Evolutionary conservation across 495 filamentous ascomycete species (phyloP).

Genomic region (Tuber melanosporum): DNA sequence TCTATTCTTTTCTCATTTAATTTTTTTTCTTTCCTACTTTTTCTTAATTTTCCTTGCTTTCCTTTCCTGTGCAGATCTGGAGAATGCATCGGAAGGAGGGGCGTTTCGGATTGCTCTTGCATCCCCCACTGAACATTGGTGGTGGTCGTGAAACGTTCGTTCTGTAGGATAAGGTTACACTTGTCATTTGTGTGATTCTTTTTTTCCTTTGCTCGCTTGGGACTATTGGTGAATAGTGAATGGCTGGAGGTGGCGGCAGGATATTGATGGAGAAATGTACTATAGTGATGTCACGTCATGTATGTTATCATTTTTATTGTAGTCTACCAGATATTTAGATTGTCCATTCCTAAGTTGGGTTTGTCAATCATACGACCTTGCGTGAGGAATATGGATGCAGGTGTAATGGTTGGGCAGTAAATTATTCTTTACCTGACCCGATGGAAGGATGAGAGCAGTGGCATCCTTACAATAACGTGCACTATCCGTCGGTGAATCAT

Average conservation of each 20-base stretch:
- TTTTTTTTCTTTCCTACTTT: background rate
- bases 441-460: background rate
- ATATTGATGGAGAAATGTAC: background rate
- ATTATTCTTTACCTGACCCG: background rate
- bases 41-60: background rate
- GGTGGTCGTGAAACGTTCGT: background rate
- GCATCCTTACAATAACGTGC: background rate
- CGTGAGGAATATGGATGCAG: background rate
- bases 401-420: background rate
- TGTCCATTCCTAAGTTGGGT: background rate
- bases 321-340: background rate
- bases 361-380: background rate
- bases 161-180: background rate
- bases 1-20: background rate
- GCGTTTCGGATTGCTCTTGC: slow-evolving; percentile 24
- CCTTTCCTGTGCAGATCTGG: background rate
- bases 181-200: background rate
- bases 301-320: background rate
- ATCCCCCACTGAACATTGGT: background rate
- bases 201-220: background rate
- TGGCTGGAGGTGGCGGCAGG: background rate
- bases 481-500: no score
- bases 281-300: background rate
- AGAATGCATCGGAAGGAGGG: slow-evolving; percentile 7
- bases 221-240: background rate